These are phyloP conservation scores for Cladorrhinum sp. DNA, from an alignment of 2,329 filamentous ascomycete species.

Conservation along the genomic window DNA sequence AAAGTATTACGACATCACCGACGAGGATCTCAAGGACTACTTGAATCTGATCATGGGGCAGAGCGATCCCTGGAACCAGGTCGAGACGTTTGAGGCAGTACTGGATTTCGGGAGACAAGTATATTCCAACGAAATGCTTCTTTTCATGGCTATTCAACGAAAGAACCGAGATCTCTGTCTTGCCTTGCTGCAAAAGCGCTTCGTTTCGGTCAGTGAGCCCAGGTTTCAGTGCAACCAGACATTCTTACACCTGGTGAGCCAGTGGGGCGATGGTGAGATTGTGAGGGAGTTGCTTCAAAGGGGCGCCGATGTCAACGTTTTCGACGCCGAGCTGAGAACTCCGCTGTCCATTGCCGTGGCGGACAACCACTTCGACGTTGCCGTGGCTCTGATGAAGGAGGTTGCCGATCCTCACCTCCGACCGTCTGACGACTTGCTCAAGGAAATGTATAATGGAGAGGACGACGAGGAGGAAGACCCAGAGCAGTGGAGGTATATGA, in stretches of 20 bases:
- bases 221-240: constrained; percentile 24
- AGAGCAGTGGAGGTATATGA: constrained; percentile 18
- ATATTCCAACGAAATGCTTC: constrained; percentile 25
- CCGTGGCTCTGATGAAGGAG: constrained; percentile 22
- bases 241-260: constrained; percentile 25
- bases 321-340: constrained; percentile 24
- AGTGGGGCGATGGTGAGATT: constrained; percentile 22
- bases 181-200: constrained; percentile 21
- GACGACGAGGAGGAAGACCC: constrained; percentile 11
- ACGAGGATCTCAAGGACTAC: constrained; percentile 20
- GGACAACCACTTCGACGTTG: constrained; percentile 17
- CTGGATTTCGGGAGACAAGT: constrained; percentile 21
- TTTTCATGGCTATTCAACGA: constrained; percentile 22
- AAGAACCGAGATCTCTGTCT: constrained; percentile 23
- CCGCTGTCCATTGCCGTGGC: constrained; percentile 23
- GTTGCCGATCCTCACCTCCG: constrained; percentile 26
- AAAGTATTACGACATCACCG: constrained; percentile 16
- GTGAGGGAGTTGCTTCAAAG: constrained; percentile 25
- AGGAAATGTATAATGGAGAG: constrained; percentile 8
- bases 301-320: constrained; percentile 25
- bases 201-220: constrained; percentile 22
- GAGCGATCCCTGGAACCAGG: constrained; percentile 22
- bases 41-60: constrained; percentile 24
- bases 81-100: constrained; percentile 24
- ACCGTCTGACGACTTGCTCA: constrained; percentile 23